Evolutionary conservation across 2,329 filamentous ascomycete species (phyloP).

Genomic region (Cercospora nicotianae): DNA sequence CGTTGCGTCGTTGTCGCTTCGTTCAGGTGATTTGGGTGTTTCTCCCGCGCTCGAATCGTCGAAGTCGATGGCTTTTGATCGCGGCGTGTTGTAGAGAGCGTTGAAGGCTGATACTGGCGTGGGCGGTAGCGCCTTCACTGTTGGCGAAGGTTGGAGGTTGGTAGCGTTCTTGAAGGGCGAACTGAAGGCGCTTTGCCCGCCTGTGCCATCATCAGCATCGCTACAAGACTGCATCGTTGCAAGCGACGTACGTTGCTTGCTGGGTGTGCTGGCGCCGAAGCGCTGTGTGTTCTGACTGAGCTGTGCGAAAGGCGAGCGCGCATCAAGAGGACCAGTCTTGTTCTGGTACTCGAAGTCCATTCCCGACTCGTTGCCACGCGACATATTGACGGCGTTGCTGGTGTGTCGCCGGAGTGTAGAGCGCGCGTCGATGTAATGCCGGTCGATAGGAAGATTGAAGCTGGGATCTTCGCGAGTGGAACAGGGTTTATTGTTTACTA

Average conservation of each 20-base stretch:
- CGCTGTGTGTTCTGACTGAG: conserved; percentile 40
- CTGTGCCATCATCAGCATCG: conserved; percentile 17
- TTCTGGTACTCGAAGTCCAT: conserved; percentile 59
- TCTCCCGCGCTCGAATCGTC: conserved; percentile 52
- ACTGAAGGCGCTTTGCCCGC: conserved; percentile 41
- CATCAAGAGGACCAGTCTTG: conserved; percentile 47
- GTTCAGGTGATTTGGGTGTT: conserved; percentile 50
- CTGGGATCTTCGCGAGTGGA: conserved; percentile 5
- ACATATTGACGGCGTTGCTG: conserved; percentile 28
- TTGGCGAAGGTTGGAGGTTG: conserved; percentile 43
- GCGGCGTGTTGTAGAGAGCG: conserved; percentile 41
- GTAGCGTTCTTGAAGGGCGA: conserved; percentile 54
- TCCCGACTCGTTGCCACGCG: conserved; percentile 46
- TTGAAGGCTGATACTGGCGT: conserved; percentile 38
- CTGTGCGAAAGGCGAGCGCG: conserved; percentile 49
- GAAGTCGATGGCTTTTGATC: conserved; percentile 39
- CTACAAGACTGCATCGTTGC: background rate
- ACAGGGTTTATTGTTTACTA: conserved; percentile 2
- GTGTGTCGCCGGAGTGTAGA: background rate
- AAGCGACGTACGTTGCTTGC: conserved; percentile 25
- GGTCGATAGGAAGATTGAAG: background rate
- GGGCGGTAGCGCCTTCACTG: conserved; percentile 43
- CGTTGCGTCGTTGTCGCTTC: conserved; percentile 37
- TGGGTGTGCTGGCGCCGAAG: conserved; percentile 20
- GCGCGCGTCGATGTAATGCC: conserved; percentile 11